These are phyloP conservation scores for Metarhizium humberi DNA, from an alignment of 2,329 filamentous ascomycete genomes.

Conservation along the genomic window DNA sequence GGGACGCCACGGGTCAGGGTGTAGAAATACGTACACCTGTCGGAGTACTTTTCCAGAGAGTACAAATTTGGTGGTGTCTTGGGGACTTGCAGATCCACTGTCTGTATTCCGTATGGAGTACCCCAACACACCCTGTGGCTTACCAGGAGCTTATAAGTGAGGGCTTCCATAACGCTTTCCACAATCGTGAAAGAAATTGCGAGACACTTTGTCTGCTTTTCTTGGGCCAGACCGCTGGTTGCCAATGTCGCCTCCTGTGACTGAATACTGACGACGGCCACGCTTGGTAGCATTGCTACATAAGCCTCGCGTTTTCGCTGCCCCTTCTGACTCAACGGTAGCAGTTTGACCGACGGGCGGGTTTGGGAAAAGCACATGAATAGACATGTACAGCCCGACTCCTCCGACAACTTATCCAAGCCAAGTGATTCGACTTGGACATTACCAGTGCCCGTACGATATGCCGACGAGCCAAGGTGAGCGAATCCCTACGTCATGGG, in stretches of 20 bases:
- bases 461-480: slow-evolving; percentile 4
- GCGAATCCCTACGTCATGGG: not conserved
- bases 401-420: not conserved
- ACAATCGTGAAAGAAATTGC: not conserved
- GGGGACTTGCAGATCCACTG: not conserved
- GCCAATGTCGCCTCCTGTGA: not conserved
- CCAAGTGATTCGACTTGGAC: not conserved
- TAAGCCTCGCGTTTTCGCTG: not conserved
- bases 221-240: not conserved
- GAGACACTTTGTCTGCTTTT: not conserved
- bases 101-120: not conserved
- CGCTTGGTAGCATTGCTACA: not conserved
- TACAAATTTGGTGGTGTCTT: not conserved
- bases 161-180: not conserved
- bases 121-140: not conserved
- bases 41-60: not conserved
- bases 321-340: not conserved
- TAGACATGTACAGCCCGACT: not conserved
- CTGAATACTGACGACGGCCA: not conserved
- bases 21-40: too few species aligned
- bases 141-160: not conserved
- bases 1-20: not conserved
- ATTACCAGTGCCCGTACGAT: not conserved
- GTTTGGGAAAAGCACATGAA: not conserved
- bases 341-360: not conserved